phyloP scores from a whole-genome alignment of 495 filamentous ascomycete genomes.

The Podospora sp. region DNA sequence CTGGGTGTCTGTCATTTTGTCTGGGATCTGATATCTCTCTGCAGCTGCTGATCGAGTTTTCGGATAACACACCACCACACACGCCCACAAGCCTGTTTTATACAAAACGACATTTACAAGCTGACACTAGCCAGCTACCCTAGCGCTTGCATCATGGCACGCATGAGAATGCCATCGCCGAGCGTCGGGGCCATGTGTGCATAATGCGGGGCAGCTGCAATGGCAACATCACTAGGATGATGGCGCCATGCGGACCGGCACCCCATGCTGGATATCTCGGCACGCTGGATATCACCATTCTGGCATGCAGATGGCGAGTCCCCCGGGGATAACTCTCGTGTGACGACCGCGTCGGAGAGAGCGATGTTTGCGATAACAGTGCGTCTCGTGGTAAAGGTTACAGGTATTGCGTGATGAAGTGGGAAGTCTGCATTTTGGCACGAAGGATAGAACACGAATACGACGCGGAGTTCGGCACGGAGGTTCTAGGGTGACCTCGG shows the following conservation, averaged over 20 bases:
- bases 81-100: background rate
- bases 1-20: slow-evolving; percentile 2
- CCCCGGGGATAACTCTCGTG: background rate
- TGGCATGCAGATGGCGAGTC: background rate
- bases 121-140: background rate
- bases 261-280: background rate
- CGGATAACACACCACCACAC: background rate
- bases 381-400: background rate
- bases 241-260: slow-evolving; percentile 13
- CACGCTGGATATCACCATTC: background rate
- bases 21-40: background rate
- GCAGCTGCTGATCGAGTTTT: no score
- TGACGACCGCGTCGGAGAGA: background rate
- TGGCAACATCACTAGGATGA: slow-evolving; percentile 19
- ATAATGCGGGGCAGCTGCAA: slow-evolving; percentile 7
- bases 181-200: slow-evolving; percentile 13
- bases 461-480: background rate
- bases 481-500: background rate
- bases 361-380: background rate
- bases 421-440: background rate
- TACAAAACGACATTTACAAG: background rate
- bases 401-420: background rate
- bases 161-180: background rate
- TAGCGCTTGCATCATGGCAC: background rate
- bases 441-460: background rate